Conservation (phyloP, 176 grass and related monocot species). For the Carex pumila region DNA sequence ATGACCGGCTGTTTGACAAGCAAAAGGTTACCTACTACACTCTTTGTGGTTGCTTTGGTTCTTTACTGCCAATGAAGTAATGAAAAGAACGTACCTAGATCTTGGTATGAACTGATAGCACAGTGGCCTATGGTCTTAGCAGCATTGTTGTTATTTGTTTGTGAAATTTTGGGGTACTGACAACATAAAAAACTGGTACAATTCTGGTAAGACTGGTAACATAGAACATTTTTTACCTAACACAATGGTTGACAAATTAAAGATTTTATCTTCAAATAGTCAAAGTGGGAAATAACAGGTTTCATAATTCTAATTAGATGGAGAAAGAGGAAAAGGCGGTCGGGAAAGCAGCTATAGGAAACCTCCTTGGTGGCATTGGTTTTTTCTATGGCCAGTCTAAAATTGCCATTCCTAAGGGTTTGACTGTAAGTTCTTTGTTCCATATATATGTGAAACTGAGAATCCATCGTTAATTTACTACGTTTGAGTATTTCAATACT, state of each 20-base stretch:
- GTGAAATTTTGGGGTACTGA: background rate
- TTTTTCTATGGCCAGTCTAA: constrained; percentile 94
- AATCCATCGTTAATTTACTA: background rate
- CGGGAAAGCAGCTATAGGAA: constrained; percentile 76
- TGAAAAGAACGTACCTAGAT: background rate
- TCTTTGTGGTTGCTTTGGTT: background rate
- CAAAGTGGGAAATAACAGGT: constrained; percentile 1
- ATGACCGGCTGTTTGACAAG: constrained; percentile 48
- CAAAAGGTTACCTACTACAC: constrained; percentile 48
- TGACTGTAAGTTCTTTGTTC: constrained; percentile 66
- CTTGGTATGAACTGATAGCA: background rate
- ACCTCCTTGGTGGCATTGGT: constrained; percentile 83
- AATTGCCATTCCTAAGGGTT: constrained; percentile 83
- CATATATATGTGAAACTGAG: background rate
- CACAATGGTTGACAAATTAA: background rate
- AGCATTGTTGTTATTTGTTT: background rate
- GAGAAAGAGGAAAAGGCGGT: constrained; percentile 44
- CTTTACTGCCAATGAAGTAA: background rate
- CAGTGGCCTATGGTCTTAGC: background rate
- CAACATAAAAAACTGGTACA: background rate
- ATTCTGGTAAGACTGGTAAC: background rate
- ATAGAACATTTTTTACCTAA: background rate
- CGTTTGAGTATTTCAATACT: background rate
- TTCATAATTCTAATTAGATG: constrained; percentile 42
- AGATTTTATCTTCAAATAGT: constrained; percentile 10